Percentiles rank a stretch among this genome's conserved stretches.
Evolutionary conservation across 2,329 filamentous ascomycete species (phyloP).

Genomic region (Rutstroemia sp.): DNA sequence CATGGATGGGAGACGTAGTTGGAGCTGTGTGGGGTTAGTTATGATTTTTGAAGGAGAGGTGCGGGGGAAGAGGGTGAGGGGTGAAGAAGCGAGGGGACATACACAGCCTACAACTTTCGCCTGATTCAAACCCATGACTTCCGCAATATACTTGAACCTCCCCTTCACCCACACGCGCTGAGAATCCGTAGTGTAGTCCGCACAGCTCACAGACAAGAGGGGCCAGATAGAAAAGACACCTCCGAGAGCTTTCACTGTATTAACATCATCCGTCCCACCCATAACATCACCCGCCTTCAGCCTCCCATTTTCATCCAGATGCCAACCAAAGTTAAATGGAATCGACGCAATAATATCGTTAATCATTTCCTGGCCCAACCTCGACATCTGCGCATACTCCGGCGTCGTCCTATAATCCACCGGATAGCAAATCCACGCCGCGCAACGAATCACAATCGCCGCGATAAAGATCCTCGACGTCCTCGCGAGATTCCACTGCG

Average conservation of each 20-base stretch:
- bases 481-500: slow-evolving; percentile 48
- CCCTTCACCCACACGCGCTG: slow-evolving; percentile 50
- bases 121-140: slow-evolving; percentile 50
- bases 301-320: slow-evolving; percentile 34
- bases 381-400: slow-evolving; percentile 49
- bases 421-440: slow-evolving; percentile 52
- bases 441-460: slow-evolving; percentile 49
- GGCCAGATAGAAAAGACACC: slow-evolving; percentile 56
- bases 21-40: slow-evolving; percentile 35
- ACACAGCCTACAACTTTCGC: slow-evolving; percentile 48
- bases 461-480: slow-evolving; percentile 47
- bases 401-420: slow-evolving; percentile 56
- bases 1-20: slow-evolving; percentile 55
- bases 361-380: slow-evolving; percentile 45
- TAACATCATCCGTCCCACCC: slow-evolving; percentile 1
- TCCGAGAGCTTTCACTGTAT: slow-evolving; percentile 42
- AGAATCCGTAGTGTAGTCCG: slow-evolving; percentile 52
- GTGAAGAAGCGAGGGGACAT: too few relatives aligned
- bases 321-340: slow-evolving; percentile 56
- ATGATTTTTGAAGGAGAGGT: too few relatives aligned
- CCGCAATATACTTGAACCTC: slow-evolving; percentile 45
- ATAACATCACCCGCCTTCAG: slow-evolving; percentile 24
- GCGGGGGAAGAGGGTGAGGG: too few relatives aligned
- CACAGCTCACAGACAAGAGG: slow-evolving; percentile 43
- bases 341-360: slow-evolving; percentile 53